Evolutionary conservation across 257 asterid genomes (phyloP).

Genomic region (Avicennia marina): DNA sequence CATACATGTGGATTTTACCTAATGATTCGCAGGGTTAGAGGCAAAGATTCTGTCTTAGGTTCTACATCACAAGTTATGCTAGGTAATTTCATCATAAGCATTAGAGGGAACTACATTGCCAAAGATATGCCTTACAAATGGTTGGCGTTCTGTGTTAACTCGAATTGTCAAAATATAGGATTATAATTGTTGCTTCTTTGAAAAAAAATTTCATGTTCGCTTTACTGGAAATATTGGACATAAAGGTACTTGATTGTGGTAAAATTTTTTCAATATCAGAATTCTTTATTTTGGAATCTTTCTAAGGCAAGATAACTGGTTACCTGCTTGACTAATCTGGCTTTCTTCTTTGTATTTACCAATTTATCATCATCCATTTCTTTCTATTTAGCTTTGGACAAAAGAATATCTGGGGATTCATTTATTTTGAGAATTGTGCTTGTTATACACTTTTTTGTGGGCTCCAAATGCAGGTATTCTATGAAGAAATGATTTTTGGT

Average conservation of each 20-base stretch:
- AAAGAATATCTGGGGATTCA: not conserved
- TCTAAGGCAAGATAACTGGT: not conserved
- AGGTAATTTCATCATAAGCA: not conserved
- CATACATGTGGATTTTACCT: not conserved
- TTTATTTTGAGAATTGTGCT: not conserved
- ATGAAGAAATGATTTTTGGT: slow-evolving; percentile 25
- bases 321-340: not conserved
- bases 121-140: not conserved
- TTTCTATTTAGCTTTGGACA: slow-evolving; percentile 1
- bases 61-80: not conserved
- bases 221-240: too few species aligned
- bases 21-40: not conserved
- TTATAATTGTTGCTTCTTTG: slow-evolving; percentile 6
- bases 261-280: too few species aligned
- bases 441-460: slow-evolving; percentile 10
- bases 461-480: slow-evolving; percentile 11
- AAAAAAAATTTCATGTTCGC: too few species aligned
- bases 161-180: not conserved
- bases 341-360: slow-evolving; percentile 4
- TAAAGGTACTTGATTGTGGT: too few species aligned
- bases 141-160: slow-evolving; percentile 1
- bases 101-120: not conserved
- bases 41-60: slow-evolving; percentile 2
- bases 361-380: slow-evolving; percentile 2
- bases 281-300: slow-evolving; percentile 1